Percentiles rank a stretch among this genome's conserved stretches.
These are phyloP conservation scores for Pilaira anomala DNA, from an alignment of 192 early-diverging fungal species.

Conservation along the genomic window DNA sequence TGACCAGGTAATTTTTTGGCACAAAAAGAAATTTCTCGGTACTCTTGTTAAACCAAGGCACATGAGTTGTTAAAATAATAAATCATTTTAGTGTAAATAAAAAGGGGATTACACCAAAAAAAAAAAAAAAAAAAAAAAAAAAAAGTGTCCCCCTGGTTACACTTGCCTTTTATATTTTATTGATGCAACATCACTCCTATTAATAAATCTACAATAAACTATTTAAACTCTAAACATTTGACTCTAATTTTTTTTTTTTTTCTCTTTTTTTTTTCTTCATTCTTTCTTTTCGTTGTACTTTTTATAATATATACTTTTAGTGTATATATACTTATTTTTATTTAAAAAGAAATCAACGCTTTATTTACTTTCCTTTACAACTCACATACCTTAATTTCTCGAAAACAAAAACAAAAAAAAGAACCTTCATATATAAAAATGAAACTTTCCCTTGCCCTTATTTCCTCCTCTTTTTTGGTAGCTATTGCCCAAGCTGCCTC, in stretches of 20 bases:
- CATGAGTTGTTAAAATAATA: too few relatives aligned
- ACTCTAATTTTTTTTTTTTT: not conserved
- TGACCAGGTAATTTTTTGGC: too few relatives aligned
- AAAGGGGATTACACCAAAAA: not conserved
- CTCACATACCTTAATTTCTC: not conserved
- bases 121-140: conserved; percentile 7
- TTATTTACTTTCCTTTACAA: not conserved
- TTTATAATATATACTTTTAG: not conserved
- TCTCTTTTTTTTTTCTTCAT: not conserved
- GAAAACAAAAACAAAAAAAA: not conserved
- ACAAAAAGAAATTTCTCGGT: too few relatives aligned
- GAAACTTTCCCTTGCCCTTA: conserved; percentile 15
- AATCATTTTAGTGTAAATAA: too few relatives aligned
- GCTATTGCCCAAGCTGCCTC: conserved; percentile 29
- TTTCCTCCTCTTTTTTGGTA: conserved; percentile 16
- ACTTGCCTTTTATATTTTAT: conserved; percentile 6
- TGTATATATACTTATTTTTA: not conserved
- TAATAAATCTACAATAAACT: not conserved
- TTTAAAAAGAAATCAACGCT: not conserved
- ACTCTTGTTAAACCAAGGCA: too few relatives aligned
- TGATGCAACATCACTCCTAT: too few relatives aligned
- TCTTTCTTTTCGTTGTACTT: conserved; percentile 1
- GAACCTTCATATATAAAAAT: too few relatives aligned
- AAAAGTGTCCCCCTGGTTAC: too few relatives aligned
- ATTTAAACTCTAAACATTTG: not conserved